Conservation (phyloP, 495 filamentous ascomycete genomes). For the Penicillium longicatenatum region DNA sequence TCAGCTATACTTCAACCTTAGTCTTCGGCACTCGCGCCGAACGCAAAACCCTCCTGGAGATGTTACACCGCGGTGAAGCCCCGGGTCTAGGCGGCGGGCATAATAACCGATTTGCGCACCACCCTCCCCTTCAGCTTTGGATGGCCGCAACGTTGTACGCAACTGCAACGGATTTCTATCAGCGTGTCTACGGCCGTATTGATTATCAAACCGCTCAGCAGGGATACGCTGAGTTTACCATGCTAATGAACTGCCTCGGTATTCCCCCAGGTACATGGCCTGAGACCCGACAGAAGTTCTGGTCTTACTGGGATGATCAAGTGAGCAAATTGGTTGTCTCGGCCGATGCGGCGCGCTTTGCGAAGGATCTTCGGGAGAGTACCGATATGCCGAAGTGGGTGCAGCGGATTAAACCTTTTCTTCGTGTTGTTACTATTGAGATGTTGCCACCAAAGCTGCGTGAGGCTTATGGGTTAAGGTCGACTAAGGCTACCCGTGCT, state of each 20-base stretch:
- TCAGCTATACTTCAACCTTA: slow-evolving; percentile 42
- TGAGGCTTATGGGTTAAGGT: slow-evolving; percentile 43
- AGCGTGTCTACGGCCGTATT: slow-evolving; percentile 43
- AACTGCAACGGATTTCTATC: slow-evolving; percentile 46
- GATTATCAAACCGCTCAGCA: slow-evolving; percentile 38
- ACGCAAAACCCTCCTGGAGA: slow-evolving; percentile 34
- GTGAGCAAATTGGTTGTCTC: slow-evolving; percentile 35
- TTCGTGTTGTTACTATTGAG: slow-evolving; percentile 39
- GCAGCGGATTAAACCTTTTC: slow-evolving; percentile 35
- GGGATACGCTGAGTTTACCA: slow-evolving; percentile 38
- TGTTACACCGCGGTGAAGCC: slow-evolving; percentile 18
- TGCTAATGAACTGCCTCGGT: slow-evolving; percentile 32
- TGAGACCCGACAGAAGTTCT: slow-evolving; percentile 35
- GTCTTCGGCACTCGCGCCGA: slow-evolving; percentile 41
- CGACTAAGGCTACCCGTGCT: slow-evolving; percentile 31
- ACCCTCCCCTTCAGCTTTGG: slow-evolving; percentile 37
- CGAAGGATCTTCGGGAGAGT: slow-evolving; percentile 29
- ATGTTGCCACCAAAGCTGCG: slow-evolving; percentile 43
- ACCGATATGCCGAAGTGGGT: slow-evolving; percentile 39
- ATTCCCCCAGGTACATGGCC: slow-evolving; percentile 37
- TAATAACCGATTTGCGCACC: slow-evolving; percentile 28
- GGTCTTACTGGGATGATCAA: slow-evolving; percentile 46
- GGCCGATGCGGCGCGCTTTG: slow-evolving; percentile 36
- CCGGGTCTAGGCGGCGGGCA: slow-evolving; percentile 1
- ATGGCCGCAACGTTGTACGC: slow-evolving; percentile 44